phyloP scores from a whole-genome alignment of 148 eudicot genomes.

The Rhododendron griersonianum region DNA sequence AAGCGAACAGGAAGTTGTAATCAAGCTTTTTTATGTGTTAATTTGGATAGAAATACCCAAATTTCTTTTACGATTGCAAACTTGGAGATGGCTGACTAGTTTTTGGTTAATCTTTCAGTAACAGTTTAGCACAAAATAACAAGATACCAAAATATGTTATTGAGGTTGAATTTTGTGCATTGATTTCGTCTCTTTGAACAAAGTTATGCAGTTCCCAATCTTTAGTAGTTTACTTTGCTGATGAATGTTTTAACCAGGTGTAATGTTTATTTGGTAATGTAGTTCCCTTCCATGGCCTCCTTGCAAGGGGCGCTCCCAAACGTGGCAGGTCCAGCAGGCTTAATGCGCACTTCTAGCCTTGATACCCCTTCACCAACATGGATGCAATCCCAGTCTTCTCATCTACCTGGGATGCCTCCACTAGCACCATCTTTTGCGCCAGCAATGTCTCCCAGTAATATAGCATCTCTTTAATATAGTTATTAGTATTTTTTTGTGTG shows the following conservation, averaged over 20 bases:
- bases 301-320: slow-evolving; percentile 76
- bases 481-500: not conserved
- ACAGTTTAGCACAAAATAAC: not conserved
- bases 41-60: not conserved
- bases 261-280: slow-evolving; percentile 19
- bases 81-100: slow-evolving; percentile 9
- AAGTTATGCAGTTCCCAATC: not conserved
- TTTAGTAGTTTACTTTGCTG: not conserved
- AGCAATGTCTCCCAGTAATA: slow-evolving; percentile 39
- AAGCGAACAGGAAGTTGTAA: not conserved
- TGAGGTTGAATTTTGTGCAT: not conserved
- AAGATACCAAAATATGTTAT: not conserved
- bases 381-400: slow-evolving; percentile 47
- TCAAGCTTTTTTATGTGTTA: not conserved
- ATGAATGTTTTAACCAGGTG: not conserved
- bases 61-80: not conserved
- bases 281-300: slow-evolving; percentile 84
- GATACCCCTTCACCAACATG: slow-evolving; percentile 36
- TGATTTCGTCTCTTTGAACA: not conserved
- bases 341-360: slow-evolving; percentile 38
- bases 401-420: slow-evolving; percentile 46
- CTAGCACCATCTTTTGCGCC: slow-evolving; percentile 43
- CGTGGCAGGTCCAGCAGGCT: slow-evolving; percentile 41
- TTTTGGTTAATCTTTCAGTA: not conserved
- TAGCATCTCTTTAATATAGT: not conserved